These are phyloP conservation scores for Naganishia cerealis DNA, from an alignment of 1,284 basidiomycete species.

Conservation along the genomic window DNA sequence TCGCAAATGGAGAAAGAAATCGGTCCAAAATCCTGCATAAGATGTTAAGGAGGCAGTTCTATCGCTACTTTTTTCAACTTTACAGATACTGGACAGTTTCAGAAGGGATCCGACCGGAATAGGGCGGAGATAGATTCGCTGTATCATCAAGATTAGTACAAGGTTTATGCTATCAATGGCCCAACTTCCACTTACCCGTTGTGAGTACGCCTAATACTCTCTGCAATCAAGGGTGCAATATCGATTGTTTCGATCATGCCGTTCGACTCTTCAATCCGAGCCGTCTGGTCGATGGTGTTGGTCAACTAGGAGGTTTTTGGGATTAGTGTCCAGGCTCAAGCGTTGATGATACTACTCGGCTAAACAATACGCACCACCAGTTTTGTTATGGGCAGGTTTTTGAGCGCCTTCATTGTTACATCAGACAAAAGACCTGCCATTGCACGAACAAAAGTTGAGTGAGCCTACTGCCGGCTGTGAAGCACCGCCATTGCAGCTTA, in stretches of 20 bases:
- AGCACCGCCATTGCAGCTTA: slow-evolving; percentile 49
- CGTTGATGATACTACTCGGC: neutral
- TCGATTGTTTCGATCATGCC: slow-evolving; percentile 66
- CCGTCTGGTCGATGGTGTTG: slow-evolving; percentile 72
- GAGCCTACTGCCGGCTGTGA: neutral
- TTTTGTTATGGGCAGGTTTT: slow-evolving; percentile 76
- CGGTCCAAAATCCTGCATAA: neutral
- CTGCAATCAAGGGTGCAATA: slow-evolving; percentile 84
- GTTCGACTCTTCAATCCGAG: slow-evolving; percentile 54
- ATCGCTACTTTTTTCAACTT: slow-evolving; percentile 2
- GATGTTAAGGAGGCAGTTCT: neutral
- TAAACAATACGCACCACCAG: slow-evolving; percentile 71
- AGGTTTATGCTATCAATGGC: neutral
- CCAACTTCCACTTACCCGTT: slow-evolving; percentile 69
- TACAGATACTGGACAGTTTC: slow-evolving; percentile 2
- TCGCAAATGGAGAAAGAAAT: neutral
- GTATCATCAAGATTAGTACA: neutral
- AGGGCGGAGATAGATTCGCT: slow-evolving; percentile 36
- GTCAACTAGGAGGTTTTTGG: slow-evolving; percentile 60
- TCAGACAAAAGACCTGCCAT: slow-evolving; percentile 77
- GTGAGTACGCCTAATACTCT: slow-evolving; percentile 93
- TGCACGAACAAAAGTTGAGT: neutral
- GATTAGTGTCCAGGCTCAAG: slow-evolving; percentile 11
- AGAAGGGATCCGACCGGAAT: slow-evolving; percentile 38
- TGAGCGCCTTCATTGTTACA: slow-evolving; percentile 72